phyloP scores from a whole-genome alignment of 1,284 basidiomycete species.

The Ceratobasidium sp. region DNA sequence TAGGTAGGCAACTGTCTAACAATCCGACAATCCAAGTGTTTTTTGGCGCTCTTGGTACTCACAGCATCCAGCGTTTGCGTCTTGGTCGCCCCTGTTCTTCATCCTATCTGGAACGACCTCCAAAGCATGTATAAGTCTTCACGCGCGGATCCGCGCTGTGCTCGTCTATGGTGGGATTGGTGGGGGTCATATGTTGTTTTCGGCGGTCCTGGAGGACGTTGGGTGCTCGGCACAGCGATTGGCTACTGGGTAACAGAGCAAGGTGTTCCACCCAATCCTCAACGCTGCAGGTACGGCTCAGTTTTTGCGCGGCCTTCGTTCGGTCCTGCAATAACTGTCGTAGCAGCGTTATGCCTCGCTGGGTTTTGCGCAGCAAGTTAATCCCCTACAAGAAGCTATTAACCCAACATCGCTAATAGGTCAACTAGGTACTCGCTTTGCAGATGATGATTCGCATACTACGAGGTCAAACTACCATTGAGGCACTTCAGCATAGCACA shows the following conservation, averaged over 20 bases:
- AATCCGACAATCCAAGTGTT: slow-evolving; percentile 60
- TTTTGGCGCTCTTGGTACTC: slow-evolving; percentile 60
- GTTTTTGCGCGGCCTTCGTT: slow-evolving; percentile 48
- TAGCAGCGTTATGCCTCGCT: slow-evolving; percentile 57
- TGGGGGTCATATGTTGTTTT: slow-evolving; percentile 66
- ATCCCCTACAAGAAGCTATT: neutral
- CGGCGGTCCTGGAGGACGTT: slow-evolving; percentile 65
- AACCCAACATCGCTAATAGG: neutral
- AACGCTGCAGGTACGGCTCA: slow-evolving; percentile 57
- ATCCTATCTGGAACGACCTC: slow-evolving; percentile 56
- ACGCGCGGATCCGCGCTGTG: slow-evolving; percentile 57
- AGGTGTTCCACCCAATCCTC: slow-evolving; percentile 60
- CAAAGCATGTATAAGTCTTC: slow-evolving; percentile 58
- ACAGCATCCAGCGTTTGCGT: slow-evolving; percentile 58
- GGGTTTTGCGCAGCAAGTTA: slow-evolving; percentile 61
- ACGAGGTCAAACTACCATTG: slow-evolving; percentile 58
- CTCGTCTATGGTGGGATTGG: slow-evolving; percentile 64
- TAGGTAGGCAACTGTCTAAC: slow-evolving; percentile 69
- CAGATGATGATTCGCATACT: slow-evolving; percentile 52
- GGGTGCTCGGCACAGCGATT: slow-evolving; percentile 61
- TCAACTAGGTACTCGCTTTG: slow-evolving; percentile 14
- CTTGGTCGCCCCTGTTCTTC: slow-evolving; percentile 57
- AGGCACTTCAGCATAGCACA: slow-evolving; percentile 50
- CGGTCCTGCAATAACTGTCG: slow-evolving; percentile 28
- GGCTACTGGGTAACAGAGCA: slow-evolving; percentile 60